phyloP scores from a whole-genome alignment of 179 eudicot species.

The Vitellaria paradoxa region DNA sequence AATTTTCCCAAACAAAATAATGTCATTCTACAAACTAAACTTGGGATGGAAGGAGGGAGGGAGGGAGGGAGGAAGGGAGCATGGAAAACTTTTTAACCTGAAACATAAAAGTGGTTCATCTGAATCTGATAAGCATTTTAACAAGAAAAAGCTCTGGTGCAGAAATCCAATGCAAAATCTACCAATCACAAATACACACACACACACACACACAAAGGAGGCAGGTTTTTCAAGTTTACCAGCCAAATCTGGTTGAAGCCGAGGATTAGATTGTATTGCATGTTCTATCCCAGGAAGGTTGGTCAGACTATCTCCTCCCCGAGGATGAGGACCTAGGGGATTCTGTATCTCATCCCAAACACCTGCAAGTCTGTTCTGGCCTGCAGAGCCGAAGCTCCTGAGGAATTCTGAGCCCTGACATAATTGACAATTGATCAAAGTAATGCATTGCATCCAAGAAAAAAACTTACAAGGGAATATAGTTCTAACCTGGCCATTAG shows the following conservation, averaged over 20 bases:
- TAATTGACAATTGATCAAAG: constrained; percentile 7
- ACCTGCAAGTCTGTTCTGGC: constrained; percentile 39
- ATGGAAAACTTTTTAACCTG: neutral
- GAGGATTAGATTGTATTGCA: constrained; percentile 13
- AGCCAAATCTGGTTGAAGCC: constrained; percentile 36
- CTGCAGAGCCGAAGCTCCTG: constrained; percentile 56
- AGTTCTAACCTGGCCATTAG: constrained; percentile 55
- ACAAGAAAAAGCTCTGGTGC: neutral
- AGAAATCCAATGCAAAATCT: constrained; percentile 1
- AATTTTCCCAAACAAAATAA: neutral
- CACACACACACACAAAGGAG: neutral
- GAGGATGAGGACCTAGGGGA: constrained; percentile 35
- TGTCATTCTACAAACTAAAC: neutral
- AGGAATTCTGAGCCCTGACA: constrained; percentile 69
- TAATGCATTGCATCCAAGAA: constrained; percentile 5
- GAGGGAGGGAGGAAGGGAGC: too few species aligned
- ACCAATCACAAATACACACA: neutral
- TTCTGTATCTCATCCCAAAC: constrained; percentile 56
- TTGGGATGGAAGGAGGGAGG: too few species aligned
- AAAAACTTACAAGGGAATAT: constrained; percentile 11
- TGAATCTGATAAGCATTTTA: neutral
- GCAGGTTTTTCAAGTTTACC: constrained; percentile 28
- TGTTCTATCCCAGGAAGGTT: constrained; percentile 32
- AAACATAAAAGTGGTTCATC: constrained; percentile 3
- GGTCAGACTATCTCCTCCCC: constrained; percentile 23